Evolutionary conservation across 768 basidiomycete genomes (phyloP).

Genomic region (Boletus sp.): DNA sequence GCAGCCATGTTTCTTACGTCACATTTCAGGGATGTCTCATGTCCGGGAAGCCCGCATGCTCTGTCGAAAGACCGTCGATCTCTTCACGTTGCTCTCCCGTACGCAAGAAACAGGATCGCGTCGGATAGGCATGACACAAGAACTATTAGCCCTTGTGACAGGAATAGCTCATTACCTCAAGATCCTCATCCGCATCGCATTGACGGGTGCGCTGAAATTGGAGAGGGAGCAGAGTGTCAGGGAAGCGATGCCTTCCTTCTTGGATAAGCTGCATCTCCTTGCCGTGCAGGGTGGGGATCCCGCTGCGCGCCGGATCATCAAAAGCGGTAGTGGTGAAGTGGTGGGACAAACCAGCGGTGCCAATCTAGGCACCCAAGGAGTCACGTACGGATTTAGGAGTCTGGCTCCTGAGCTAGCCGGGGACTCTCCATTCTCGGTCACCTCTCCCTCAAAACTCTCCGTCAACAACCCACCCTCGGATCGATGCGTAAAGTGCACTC

Average conservation of each 20-base stretch:
- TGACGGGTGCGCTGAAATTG: constrained; percentile 92
- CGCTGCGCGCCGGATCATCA: constrained; percentile 69
- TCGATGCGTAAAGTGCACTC: constrained; percentile 82
- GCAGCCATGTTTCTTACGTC: constrained; percentile 11
- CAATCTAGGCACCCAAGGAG: constrained; percentile 78
- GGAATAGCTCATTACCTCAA: constrained; percentile 99
- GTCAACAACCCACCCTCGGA: constrained; percentile 81
- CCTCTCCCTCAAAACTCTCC: constrained; percentile 44
- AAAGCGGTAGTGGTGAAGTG: constrained; percentile 67
- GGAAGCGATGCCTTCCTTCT: constrained; percentile 83
- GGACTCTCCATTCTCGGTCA: constrained; percentile 67
- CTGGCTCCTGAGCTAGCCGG: constrained; percentile 89
- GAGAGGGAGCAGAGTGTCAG: constrained; percentile 84
- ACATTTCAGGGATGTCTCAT: constrained; percentile 83
- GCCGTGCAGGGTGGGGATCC: constrained; percentile 85
- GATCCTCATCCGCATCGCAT: constrained; percentile 96
- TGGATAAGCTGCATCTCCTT: constrained; percentile 89
- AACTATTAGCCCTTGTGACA: constrained; percentile 93
- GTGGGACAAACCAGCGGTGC: constrained; percentile 36
- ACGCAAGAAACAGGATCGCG: constrained; percentile 90
- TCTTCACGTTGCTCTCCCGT: constrained; percentile 93
- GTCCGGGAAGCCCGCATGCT: constrained; percentile 98
- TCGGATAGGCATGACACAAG: constrained; percentile 95
- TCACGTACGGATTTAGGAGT: constrained; percentile 91
- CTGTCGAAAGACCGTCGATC: constrained; percentile 97